These are phyloP conservation scores for Pseudogymnoascus sp. DNA, from an alignment of 2,329 filamentous ascomycete genomes.

Conservation along the genomic window DNA sequence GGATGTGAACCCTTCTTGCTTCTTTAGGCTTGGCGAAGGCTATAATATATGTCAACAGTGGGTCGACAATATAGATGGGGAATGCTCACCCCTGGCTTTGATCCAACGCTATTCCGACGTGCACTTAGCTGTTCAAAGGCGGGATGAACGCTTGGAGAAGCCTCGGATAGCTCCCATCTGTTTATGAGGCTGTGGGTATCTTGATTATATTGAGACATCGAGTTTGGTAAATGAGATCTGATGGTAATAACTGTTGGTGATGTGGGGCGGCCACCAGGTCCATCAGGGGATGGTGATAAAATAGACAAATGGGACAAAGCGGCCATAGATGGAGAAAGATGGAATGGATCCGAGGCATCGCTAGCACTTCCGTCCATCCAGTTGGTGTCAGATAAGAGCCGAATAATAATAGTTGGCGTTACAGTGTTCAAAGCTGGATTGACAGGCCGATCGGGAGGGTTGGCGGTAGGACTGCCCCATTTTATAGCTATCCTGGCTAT, in stretches of 20 bases:
- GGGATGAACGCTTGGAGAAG: constrained; percentile 60
- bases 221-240: constrained; percentile 54
- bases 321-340: constrained; percentile 46
- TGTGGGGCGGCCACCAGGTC: constrained; percentile 26
- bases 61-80: constrained; percentile 9
- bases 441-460: constrained; percentile 43
- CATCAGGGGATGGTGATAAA: constrained; percentile 58
- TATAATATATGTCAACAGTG: constrained; percentile 23
- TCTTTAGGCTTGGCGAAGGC: constrained; percentile 47
- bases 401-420: constrained; percentile 48
- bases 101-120: constrained; percentile 48
- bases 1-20: constrained; percentile 60
- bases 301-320: constrained; percentile 71
- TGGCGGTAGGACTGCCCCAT: constrained; percentile 59
- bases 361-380: constrained; percentile 35
- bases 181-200: constrained; percentile 69
- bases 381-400: constrained; percentile 50
- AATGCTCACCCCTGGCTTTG: constrained; percentile 22
- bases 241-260: constrained; percentile 64
- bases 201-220: constrained; percentile 52
- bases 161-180: constrained; percentile 70
- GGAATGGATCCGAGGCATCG: constrained; percentile 32
- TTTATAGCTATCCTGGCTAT: constrained; percentile 67
- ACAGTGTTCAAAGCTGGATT: constrained; percentile 41
- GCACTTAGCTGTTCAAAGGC: constrained; percentile 71